Conservation (phyloP, 1,139 yeast genomes). For the Geotrichum carabidarum region DNA sequence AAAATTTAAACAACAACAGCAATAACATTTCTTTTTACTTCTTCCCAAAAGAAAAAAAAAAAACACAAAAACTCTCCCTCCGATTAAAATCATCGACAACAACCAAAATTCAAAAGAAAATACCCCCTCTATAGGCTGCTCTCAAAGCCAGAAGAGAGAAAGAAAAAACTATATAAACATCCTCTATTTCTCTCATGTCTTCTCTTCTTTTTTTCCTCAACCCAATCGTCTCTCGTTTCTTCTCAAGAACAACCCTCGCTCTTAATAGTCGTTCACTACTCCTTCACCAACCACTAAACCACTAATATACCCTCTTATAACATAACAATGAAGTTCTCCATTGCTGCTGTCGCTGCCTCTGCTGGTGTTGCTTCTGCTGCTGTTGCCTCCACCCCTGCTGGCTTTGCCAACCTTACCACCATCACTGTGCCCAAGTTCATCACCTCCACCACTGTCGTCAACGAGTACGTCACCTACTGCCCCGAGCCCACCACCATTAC, state of each 20-base stretch:
- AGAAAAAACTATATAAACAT: background rate
- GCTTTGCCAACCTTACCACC: conserved; percentile 33
- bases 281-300: no score
- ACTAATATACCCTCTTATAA: background rate
- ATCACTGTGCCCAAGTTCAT: conserved; percentile 20
- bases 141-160: background rate
- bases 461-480: conserved; percentile 43
- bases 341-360: conserved; percentile 24
- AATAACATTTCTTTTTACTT: no score
- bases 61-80: no score
- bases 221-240: conserved; percentile 27
- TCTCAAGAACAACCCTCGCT: conserved; percentile 9
- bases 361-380: conserved; percentile 30
- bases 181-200: background rate
- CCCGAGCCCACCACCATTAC: conserved; percentile 41
- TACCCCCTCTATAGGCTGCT: no score
- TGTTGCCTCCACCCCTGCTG: conserved; percentile 1
- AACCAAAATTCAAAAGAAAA: no score
- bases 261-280: conserved; percentile 10
- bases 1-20: no score
- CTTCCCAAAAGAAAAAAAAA: no score
- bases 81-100: no score
- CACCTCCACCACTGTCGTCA: conserved; percentile 36
- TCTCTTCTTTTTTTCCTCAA: conserved; percentile 13
- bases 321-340: conserved; percentile 35